A percentile compares a stretch with the other conserved stretches of the same genome.
phyloP scores from a whole-genome alignment of 441 rosid species.

The Euphorbia celastroides region DNA sequence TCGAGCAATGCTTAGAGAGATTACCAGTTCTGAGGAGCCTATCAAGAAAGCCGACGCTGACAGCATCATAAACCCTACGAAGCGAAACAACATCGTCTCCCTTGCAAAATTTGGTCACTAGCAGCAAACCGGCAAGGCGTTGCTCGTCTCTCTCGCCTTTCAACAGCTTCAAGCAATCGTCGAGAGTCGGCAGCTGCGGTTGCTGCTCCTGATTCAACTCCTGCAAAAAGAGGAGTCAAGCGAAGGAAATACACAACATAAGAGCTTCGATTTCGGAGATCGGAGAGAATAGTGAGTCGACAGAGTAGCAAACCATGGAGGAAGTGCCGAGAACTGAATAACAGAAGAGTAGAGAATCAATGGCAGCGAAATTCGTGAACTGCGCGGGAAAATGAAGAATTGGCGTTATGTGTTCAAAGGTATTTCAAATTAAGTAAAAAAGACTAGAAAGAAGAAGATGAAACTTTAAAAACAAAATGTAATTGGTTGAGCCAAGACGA shows the following conservation, averaged over 20 bases:
- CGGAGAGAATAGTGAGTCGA: not conserved
- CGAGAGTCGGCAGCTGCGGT: constrained; percentile 47
- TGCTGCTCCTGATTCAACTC: constrained; percentile 25
- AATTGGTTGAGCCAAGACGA: too few species aligned
- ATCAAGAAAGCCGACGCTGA: constrained; percentile 61
- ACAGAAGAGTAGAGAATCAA: too few species aligned
- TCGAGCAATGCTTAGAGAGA: not conserved
- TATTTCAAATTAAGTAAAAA: too few species aligned
- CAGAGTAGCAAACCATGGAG: too few species aligned
- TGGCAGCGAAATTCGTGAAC: too few species aligned
- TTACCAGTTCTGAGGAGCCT: constrained; percentile 76
- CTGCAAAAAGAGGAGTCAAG: constrained; percentile 17
- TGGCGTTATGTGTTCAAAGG: too few species aligned
- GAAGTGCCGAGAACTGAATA: too few species aligned
- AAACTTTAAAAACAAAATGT: too few species aligned
- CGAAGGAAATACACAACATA: not conserved
- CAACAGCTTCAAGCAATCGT: constrained; percentile 69
- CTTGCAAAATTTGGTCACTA: constrained; percentile 72
- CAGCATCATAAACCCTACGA: constrained; percentile 55
- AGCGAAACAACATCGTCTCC: constrained; percentile 56
- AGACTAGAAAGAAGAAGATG: too few species aligned
- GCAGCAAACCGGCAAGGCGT: constrained; percentile 82
- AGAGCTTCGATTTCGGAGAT: not conserved
- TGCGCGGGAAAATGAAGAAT: too few species aligned
- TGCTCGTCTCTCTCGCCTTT: constrained; percentile 92